Percentiles rank a stretch among this genome's conserved stretches.
phyloP scores from a whole-genome alignment of 768 basidiomycete species.

The Floccularia luteovirens region DNA sequence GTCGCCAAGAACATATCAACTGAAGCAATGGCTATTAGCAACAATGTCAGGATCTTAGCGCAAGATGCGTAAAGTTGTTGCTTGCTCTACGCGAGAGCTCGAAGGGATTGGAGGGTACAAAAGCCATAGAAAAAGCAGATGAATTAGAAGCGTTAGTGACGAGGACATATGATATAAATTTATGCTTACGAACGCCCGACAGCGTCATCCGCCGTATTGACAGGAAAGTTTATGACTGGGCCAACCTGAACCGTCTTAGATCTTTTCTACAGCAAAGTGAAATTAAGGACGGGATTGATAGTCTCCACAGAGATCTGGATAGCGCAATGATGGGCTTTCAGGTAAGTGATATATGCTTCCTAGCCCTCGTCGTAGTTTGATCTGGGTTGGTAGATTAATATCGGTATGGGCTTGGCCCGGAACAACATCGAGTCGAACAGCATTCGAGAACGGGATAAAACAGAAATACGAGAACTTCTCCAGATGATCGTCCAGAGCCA shows the following conservation, averaged over 20 bases:
- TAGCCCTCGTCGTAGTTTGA: background rate
- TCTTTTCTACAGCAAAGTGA: slow-evolving; percentile 29
- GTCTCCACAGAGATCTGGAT: slow-evolving; percentile 29
- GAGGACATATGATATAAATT: background rate
- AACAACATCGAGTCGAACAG: slow-evolving; percentile 17
- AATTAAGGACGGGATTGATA: slow-evolving; percentile 31
- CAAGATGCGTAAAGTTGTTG: slow-evolving; percentile 22
- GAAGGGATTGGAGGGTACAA: slow-evolving; percentile 21
- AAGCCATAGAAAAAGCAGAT: slow-evolving; percentile 21
- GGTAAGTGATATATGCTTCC: slow-evolving; percentile 12
- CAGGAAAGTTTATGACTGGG: slow-evolving; percentile 27
- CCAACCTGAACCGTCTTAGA: slow-evolving; percentile 22
- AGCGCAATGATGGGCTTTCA: slow-evolving; percentile 25
- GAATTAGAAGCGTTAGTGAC: slow-evolving; percentile 23
- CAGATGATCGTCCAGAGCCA: slow-evolving; percentile 21
- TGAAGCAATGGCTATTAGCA: slow-evolving; percentile 14
- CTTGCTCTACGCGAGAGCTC: slow-evolving; percentile 23
- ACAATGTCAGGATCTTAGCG: slow-evolving; percentile 26
- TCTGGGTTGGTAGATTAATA: slow-evolving; percentile 10
- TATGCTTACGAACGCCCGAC: background rate
- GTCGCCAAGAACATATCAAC: background rate
- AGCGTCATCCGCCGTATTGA: slow-evolving; percentile 21
- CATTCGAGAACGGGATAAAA: slow-evolving; percentile 23
- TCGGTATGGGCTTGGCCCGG: slow-evolving; percentile 20
- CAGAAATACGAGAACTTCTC: slow-evolving; percentile 25